Evolutionary conservation across 2,329 filamentous ascomycete species (phyloP).

Genomic region (Fusarium secorum): DNA sequence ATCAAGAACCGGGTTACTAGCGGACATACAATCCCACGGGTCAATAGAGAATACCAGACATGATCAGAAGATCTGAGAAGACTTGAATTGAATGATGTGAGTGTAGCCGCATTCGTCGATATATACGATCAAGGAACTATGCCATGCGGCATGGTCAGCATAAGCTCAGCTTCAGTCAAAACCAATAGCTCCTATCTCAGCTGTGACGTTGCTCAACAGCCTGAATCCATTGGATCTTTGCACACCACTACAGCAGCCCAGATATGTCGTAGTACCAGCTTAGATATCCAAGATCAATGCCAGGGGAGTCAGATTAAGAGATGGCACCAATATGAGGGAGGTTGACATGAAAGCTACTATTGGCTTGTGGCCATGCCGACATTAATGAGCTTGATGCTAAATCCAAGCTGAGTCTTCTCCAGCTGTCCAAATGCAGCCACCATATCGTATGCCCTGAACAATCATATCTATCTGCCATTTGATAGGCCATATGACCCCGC

Average conservation of each 20-base stretch:
- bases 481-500: neutral
- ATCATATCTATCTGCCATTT: neutral
- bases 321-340: neutral
- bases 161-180: neutral
- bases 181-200: neutral
- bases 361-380: neutral
- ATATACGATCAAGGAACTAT: neutral
- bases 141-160: neutral
- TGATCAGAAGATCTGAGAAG: neutral
- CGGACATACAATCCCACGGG: neutral
- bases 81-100: neutral
- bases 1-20: neutral
- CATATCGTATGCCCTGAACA: neutral
- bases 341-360: neutral
- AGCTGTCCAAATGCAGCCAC: neutral
- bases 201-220: neutral
- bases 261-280: neutral
- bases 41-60: neutral
- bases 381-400: neutral
- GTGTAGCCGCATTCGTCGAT: neutral
- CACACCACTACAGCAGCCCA: neutral
- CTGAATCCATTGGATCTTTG: neutral
- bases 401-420: neutral
- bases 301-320: neutral
- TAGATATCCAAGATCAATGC: neutral